Base-by-base conservation (phyloP, 208 protist species). In the Leishmania martiniquensis region DNA sequence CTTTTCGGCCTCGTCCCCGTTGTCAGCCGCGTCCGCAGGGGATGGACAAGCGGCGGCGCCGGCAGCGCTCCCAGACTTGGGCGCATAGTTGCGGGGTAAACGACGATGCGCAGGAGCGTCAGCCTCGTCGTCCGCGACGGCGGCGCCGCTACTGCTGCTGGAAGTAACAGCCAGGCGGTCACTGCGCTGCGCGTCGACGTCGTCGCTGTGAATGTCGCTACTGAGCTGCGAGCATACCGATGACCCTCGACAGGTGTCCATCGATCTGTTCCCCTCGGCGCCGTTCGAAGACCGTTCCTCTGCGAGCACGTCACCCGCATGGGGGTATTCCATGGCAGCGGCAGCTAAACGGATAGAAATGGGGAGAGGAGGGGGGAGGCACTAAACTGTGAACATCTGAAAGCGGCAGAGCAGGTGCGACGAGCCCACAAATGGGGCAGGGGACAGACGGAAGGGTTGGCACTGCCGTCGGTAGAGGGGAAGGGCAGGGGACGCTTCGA, bases 101-200 rank as follows among this genome's bases (percentile, higher is more conserved):
- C 71, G 47, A 20, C 20, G 22, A 67, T 70, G 6, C 47, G 2
- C 15, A 51, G 29, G 29, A 6, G 51, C 51, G 15, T 55, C 45
- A 12, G 1, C 49, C 52, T 57, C 47, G 74, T 55, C 49, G 44
- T 72, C 77, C 12, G 44, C 62, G 42, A 54, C 52, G 71, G 57
- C 77, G 54, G 65, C 72, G 42, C n/a, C 54, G 44, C 72, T 75
- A 68, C 67, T 82, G 59, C 68, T 59, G 52, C 69, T 74, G 29
- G 67, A 78, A 39, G 62, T 82, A 73, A 72, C 70, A 32, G 70
- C 69, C 63, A 75, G 70, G 17, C 32, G 67, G 42, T 75, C 69
- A 60, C 66, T 75, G 65, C 68, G 57, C 44, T 82, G 78, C 49
- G 59, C 77, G 54, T 68, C 55, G 12, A 68, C 45, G 65, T 72